phyloP scores from a whole-genome alignment of 2,329 filamentous ascomycete genomes.

The Cladosporium sp. region DNA sequence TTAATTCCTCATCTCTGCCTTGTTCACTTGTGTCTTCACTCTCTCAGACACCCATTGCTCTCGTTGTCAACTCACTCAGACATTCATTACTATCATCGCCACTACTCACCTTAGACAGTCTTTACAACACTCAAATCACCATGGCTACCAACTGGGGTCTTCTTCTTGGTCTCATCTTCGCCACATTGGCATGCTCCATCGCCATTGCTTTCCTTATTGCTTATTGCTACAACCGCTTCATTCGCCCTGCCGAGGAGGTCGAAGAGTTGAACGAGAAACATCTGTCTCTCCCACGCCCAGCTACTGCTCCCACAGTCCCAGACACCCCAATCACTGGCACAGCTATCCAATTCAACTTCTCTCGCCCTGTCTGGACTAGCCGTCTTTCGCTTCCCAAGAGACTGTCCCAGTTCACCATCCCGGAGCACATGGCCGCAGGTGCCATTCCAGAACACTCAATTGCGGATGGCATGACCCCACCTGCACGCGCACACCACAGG shows the following conservation, averaged over 20 bases:
- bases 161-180: slow-evolving; percentile 11
- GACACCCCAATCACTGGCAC: slow-evolving; percentile 11
- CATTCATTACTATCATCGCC: slow-evolving; percentile 6
- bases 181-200: slow-evolving; percentile 7
- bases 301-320: slow-evolving; percentile 8
- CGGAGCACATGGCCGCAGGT: slow-evolving; percentile 12
- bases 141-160: slow-evolving; percentile 13
- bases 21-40: slow-evolving; percentile 12
- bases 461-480: background rate
- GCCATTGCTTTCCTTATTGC: slow-evolving; percentile 10
- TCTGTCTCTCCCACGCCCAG: slow-evolving; percentile 11
- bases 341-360: slow-evolving; percentile 13
- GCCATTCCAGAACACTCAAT: slow-evolving; percentile 7
- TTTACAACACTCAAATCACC: slow-evolving; percentile 9
- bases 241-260: slow-evolving; percentile 1
- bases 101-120: slow-evolving; percentile 11
- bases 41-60: slow-evolving; percentile 11
- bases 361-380: slow-evolving; percentile 11
- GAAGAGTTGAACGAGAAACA: slow-evolving; percentile 13
- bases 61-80: slow-evolving; percentile 13
- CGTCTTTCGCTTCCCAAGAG: slow-evolving; percentile 10
- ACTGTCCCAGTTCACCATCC: slow-evolving; percentile 10
- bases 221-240: slow-evolving; percentile 13
- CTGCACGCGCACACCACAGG: slow-evolving; percentile 9
- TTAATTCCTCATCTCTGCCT: slow-evolving; percentile 10